Base-by-base conservation (phyloP, 1,284 basidiomycete species). In the Fomitopsis schrenkii region DNA sequence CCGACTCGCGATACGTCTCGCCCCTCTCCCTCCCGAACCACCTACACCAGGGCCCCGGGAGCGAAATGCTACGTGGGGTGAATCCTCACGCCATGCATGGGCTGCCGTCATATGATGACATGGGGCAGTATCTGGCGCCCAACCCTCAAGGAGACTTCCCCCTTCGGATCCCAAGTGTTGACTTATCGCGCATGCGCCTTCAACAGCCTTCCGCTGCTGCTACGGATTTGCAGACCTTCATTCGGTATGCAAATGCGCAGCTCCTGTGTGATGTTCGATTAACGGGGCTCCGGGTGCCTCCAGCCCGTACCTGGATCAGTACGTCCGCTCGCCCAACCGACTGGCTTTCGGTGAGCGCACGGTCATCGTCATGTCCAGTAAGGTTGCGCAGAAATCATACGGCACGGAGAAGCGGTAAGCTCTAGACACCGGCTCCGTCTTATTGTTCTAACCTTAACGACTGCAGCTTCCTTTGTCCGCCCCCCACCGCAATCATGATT, bases 371-470 rank as follows among this genome's bases (percentile, higher is more conserved):
- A 95, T 97, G 91, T 96, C 94, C 28, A 94, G 93, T 73, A 95
- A 93, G 72, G 95, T 98, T 44, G 97, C 94, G 2, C 97, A 98
- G 79, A 97, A 98, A 75, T 95, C 93, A 19, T 98, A 98, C 71
- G 95, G 95, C 44, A 95, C 90, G 12, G 96, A 98, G 76, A 97
- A 98, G 76, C 86, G 96, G 83, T 91, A 66, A 59, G 79, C 72
- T 44, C 64, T 56, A 53, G 42, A 50, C 40, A 22, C 35, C 19
- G 55, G 55, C 48, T 15, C 38, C 22, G 40, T 30, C 44, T 26
- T 58, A 28, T 26, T 50, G 35, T 50, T 30, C 53, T 62, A 41
- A 62, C 44, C 45, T 60, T 59, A 53, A 59, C 44, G 55, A 19
- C 30, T 59, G n/a, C 63, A 82, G 90, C 55, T 98, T 98, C 82